Evolutionary conservation across 441 rosid genomes (phyloP), one percentile per base, ranked within the genome.

Genomic region (Populus hybrid): DNA sequence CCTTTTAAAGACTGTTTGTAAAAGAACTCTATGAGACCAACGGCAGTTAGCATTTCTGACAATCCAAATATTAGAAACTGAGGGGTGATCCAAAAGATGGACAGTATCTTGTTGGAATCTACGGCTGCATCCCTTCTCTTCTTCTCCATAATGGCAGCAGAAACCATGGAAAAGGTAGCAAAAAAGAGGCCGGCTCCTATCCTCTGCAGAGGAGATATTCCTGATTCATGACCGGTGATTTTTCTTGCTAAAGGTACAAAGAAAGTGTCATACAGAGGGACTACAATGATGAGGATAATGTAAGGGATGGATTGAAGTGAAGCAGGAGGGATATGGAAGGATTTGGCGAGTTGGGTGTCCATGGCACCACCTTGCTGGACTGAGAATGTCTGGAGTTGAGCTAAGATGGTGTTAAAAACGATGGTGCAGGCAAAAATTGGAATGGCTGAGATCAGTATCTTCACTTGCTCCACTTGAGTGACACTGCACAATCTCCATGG

Each of bases 31-130:
- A 95, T 89, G 9, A 95, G 87, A 35, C 99, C 99, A 24, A 95
- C 97, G 0, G 97, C 98, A 0, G 99, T 95, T 67, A 95, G 87
- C 98, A 95, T 93, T 83, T 95, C 99, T 0, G 99, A 91, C n/a
- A 92, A 10, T 40, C 99, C 99, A 16, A 95, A 95, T 78, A 95
- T 92, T 67, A 93, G 80, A 84, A 90, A 95, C 84, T 93, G 99
- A 0, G 98, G 98, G 0, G 95, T 83, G 83, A 95, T 91, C 99
- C 98, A 95, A 75, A 95, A 95, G 73, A 95, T 91, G 70, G 95
- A 91, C 8, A 95, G 11, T 64, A 79, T 85, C 32, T 81, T 57
- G 40, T 84, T 85, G 6, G 87, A 82, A 50, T 73, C 59, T 40
- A 86, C 75, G 0, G 90, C 85, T 7, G 87, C 79, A 32, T 93